Percentiles rank a stretch among this genome's conserved stretches.
Conservation (phyloP, 331 rosid genomes). For the Quercus tomentella region DNA sequence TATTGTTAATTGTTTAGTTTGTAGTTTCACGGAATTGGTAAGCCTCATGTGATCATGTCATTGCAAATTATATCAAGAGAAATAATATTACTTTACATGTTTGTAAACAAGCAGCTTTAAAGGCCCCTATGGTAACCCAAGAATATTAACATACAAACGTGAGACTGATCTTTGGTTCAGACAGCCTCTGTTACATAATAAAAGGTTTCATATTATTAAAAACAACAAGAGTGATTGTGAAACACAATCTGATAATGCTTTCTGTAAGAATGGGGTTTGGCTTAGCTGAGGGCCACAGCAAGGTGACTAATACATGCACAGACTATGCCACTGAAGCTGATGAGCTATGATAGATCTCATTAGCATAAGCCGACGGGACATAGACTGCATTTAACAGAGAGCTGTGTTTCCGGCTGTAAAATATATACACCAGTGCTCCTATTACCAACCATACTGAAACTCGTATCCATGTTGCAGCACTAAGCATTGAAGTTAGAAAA, state of each 20-base stretch:
- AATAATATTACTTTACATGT: neutral
- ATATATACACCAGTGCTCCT: slow-evolving; percentile 45
- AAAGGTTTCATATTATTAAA: neutral
- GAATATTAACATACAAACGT: neutral
- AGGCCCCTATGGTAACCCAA: neutral
- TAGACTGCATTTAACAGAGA: slow-evolving; percentile 47
- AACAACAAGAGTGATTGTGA: slow-evolving; percentile 11
- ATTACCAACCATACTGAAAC: slow-evolving; percentile 49
- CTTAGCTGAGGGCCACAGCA: neutral
- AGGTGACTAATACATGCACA: neutral
- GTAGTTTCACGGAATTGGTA: too few relatives aligned
- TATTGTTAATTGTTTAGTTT: too few relatives aligned
- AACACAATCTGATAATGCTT: slow-evolving; percentile 4
- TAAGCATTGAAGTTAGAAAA: slow-evolving; percentile 12
- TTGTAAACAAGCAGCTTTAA: neutral
- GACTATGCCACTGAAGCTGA: slow-evolving; percentile 27
- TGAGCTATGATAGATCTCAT: slow-evolving; percentile 37
- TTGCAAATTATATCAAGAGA: too few relatives aligned
- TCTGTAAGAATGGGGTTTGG: neutral
- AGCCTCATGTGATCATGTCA: too few relatives aligned
- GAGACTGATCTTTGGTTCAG: neutral
- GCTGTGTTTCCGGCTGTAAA: slow-evolving; percentile 57
- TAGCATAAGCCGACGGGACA: slow-evolving; percentile 45
- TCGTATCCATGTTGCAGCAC: slow-evolving; percentile 56
- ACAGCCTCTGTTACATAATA: neutral